These are phyloP conservation scores for Fusarium fracticaudum DNA, from an alignment of 2,329 filamentous ascomycete genomes.

Conservation along the genomic window DNA sequence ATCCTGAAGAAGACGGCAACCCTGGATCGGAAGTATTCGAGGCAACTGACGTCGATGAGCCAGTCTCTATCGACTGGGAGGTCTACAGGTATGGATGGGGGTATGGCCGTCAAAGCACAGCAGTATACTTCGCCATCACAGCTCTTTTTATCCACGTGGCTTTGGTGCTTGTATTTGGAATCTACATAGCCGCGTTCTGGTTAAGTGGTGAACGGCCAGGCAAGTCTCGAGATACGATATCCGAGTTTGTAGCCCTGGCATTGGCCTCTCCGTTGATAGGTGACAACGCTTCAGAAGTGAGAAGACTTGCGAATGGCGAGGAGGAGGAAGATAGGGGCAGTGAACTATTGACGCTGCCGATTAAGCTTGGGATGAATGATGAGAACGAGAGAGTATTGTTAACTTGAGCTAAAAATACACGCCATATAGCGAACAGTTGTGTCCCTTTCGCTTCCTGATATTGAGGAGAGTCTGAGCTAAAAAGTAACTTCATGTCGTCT, in stretches of 20 bases:
- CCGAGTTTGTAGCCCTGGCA: not conserved
- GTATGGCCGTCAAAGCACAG: not conserved
- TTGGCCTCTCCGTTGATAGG: not conserved
- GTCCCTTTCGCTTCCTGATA: not conserved
- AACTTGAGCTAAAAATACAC: not conserved
- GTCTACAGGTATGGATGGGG: not conserved
- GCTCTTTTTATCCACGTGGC: not conserved
- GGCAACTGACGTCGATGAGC: not conserved
- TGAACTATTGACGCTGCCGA: not conserved
- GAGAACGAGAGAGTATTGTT: not conserved
- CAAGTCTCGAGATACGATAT: not conserved
- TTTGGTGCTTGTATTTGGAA: not conserved
- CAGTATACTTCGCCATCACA: not conserved
- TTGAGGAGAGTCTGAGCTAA: not conserved
- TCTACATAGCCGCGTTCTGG: not conserved
- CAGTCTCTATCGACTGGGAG: not conserved
- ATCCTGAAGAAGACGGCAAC: not conserved
- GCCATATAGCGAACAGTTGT: fast-evolving
- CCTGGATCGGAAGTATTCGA: not conserved
- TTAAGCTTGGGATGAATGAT: not conserved
- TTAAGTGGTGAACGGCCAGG: not conserved
- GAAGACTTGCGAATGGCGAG: not conserved
- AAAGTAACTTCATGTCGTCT: not conserved
- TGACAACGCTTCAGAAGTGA: not conserved
- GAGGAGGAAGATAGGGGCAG: fast-evolving